Conservation (phyloP, 2,329 filamentous ascomycete species). For the Pyrenophora teres region DNA sequence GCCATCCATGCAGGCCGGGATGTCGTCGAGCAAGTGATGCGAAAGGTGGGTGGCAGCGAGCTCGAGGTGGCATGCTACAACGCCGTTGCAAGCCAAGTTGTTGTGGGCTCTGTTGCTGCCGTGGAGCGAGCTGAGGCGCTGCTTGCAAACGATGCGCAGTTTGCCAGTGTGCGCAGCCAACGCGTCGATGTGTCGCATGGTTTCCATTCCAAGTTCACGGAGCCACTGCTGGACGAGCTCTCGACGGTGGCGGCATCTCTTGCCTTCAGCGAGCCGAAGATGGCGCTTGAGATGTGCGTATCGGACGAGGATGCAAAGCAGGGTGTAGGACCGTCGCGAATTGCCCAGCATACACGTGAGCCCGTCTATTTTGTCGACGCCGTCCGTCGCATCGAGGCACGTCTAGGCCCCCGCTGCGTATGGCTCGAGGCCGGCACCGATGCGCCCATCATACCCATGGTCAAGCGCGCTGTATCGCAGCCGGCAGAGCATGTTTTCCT, state of each 20-base stretch:
- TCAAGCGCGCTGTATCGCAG: neutral
- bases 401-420: neutral
- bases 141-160: no score
- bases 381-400: constrained; percentile 10
- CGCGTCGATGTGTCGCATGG: no score
- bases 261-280: neutral
- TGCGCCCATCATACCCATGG: constrained; percentile 36
- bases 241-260: neutral
- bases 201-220: no score
- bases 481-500: neutral
- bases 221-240: no score
- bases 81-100: neutral
- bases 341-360: constrained; percentile 2
- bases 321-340: neutral
- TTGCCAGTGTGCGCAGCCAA: no score
- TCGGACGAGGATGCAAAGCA: neutral
- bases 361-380: constrained; percentile 8
- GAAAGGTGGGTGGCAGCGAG: neutral
- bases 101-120: no score
- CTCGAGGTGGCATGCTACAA: constrained; percentile 49
- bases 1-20: constrained; percentile 8
- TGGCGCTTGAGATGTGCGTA: constrained; percentile 1
- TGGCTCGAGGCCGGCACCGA: constrained; percentile 31
- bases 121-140: no score
- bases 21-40: neutral